These are phyloP conservation scores for Penicillium egyptiacum DNA, from an alignment of 495 filamentous ascomycete genomes.

Conservation along the genomic window DNA sequence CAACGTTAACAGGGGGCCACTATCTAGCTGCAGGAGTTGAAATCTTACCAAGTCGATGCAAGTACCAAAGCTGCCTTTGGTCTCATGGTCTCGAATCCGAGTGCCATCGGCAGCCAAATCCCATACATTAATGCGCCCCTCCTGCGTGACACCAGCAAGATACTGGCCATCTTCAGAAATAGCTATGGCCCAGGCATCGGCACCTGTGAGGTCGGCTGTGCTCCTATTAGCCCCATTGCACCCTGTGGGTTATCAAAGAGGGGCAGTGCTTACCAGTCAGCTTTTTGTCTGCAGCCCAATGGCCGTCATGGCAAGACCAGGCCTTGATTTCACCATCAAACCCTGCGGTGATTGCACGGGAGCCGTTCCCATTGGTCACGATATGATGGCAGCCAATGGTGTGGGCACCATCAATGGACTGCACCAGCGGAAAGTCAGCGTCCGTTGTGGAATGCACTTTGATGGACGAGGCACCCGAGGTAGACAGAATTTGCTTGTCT, in stretches of 20 bases:
- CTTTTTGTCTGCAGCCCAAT: conserved; percentile 53
- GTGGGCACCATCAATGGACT: conserved; percentile 75
- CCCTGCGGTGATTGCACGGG: conserved; percentile 73
- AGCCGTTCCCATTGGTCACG: conserved; percentile 64
- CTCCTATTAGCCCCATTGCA: conserved; percentile 9
- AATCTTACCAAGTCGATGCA: conserved; percentile 72
- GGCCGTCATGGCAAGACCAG: conserved; percentile 62
- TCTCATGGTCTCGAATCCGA: conserved; percentile 80
- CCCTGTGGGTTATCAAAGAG: background rate
- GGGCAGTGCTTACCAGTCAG: conserved; percentile 41
- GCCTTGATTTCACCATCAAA: conserved; percentile 84
- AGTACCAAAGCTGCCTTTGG: conserved; percentile 86
- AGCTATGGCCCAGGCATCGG: conserved; percentile 79
- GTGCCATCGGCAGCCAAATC: conserved; percentile 55
- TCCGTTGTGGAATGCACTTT: conserved; percentile 71
- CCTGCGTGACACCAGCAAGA: conserved; percentile 76
- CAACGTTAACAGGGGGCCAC: conserved; percentile 14
- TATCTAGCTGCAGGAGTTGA: background rate
- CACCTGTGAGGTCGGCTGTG: conserved; percentile 32
- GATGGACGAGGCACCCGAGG: conserved; percentile 76
- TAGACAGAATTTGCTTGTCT: conserved; percentile 70
- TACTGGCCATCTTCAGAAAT: conserved; percentile 79
- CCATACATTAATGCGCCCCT: conserved; percentile 89
- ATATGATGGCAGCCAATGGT: conserved; percentile 88
- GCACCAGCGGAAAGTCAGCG: conserved; percentile 69